Conservation (phyloP, 78 protist species). For the Chrysochromulina tobinii region DNA sequence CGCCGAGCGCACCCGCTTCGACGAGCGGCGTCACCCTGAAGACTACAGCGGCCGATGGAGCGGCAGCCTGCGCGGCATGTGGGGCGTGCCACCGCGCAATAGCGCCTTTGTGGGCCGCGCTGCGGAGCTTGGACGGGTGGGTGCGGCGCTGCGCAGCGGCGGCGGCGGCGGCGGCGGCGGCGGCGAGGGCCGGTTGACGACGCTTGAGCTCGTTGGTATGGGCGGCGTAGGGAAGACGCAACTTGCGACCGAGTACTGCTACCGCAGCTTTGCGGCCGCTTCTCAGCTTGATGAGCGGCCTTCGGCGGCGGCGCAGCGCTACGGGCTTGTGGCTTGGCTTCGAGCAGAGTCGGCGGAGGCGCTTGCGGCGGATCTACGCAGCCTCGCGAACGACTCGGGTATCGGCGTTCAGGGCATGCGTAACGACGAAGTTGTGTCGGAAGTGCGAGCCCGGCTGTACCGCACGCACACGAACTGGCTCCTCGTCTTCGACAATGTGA, state of each 20-base stretch:
- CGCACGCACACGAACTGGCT: not conserved
- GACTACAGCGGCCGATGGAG: not conserved
- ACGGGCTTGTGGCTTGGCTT: not conserved
- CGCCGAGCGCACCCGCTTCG: not conserved
- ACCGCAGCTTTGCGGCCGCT: not conserved
- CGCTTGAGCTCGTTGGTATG: not conserved
- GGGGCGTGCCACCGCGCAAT: slow-evolving; percentile 28
- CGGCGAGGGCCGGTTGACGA: not conserved
- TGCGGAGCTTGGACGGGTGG: not conserved
- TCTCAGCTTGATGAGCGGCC: not conserved
- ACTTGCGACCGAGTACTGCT: not conserved
- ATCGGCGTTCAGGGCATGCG: slow-evolving; percentile 16
- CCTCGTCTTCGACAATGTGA: not conserved
- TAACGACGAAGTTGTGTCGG: not conserved
- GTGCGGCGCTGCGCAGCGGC: not conserved
- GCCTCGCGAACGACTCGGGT: not conserved
- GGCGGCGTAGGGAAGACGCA: slow-evolving; percentile 31
- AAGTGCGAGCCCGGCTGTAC: not conserved
- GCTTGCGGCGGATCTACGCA: not conserved
- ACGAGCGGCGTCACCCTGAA: slow-evolving; percentile 23
- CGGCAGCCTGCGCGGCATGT: not conserved
- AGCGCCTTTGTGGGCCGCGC: not conserved
- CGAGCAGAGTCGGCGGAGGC: not conserved
- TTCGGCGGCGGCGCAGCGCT: not conserved
- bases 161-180: not conserved